Percentiles rank a stretch among this genome's conserved stretches.
Conservation (phyloP, 192 early-diverging fungal species). For the Gonapodya sp. region DNA sequence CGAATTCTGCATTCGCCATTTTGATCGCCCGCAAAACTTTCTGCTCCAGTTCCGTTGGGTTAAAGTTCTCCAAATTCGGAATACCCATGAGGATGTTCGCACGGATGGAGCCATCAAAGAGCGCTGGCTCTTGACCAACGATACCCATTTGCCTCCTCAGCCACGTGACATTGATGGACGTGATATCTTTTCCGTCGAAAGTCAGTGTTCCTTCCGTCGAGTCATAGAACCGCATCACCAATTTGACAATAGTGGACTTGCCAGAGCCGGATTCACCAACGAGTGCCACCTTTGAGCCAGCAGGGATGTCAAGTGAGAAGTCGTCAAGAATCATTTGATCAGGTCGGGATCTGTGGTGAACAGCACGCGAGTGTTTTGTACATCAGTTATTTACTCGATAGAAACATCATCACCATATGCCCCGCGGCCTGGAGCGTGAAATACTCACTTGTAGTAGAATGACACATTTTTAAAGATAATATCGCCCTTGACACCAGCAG, state of each 20-base stretch:
- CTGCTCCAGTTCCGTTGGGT: constrained; percentile 25
- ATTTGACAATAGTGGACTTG: neutral
- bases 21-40: constrained; percentile 22
- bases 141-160: constrained; percentile 79
- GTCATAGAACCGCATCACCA: constrained; percentile 65
- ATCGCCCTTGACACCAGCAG: constrained; percentile 23
- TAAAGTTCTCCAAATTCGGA: constrained; percentile 12
- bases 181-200: constrained; percentile 71
- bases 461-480: constrained; percentile 34
- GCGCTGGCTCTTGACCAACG: constrained; percentile 83
- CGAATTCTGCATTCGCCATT: constrained; percentile 78
- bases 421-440: no score
- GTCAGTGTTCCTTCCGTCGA: constrained; percentile 37
- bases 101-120: constrained; percentile 68
- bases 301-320: neutral
- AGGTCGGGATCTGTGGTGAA: constrained; percentile 9
- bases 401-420: no score
- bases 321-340: neutral
- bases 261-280: constrained; percentile 10
- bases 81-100: constrained; percentile 76
- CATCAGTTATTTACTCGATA: no score
- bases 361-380: no score
- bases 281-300: neutral
- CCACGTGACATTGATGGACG: constrained; percentile 67
- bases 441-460: constrained; percentile 19